phyloP scores from a whole-genome alignment of 345 rosid species.

The Nephelium lappaceum region DNA sequence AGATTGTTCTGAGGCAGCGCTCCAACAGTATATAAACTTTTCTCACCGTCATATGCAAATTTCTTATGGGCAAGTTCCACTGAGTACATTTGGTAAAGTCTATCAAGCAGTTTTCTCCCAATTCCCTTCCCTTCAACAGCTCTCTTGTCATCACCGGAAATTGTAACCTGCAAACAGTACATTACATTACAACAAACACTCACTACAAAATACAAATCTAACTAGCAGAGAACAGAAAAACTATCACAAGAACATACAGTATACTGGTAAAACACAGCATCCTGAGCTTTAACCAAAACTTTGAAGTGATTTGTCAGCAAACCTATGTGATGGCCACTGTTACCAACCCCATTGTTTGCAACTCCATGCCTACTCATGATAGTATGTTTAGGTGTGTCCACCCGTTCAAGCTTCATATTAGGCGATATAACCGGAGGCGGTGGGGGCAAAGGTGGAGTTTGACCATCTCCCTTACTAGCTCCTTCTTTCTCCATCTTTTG shows the following conservation, averaged over 20 bases:
- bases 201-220: conserved; percentile 1
- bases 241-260: conserved; percentile 52
- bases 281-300: conserved; percentile 52
- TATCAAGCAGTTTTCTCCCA: conserved; percentile 71
- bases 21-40: conserved; percentile 71
- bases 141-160: conserved; percentile 55
- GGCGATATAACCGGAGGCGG: conserved; percentile 31
- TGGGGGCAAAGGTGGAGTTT: conserved; percentile 34
- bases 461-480: conserved; percentile 17
- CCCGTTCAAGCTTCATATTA: conserved; percentile 33
- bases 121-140: conserved; percentile 63
- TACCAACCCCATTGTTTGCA: conserved; percentile 64
- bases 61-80: conserved; percentile 61
- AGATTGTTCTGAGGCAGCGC: conserved; percentile 66
- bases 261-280: conserved; percentile 78
- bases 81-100: conserved; percentile 64
- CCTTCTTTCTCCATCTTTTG: conserved; percentile 48
- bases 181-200: conserved; percentile 6
- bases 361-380: conserved; percentile 50
- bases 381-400: conserved; percentile 43
- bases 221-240: conserved; percentile 16
- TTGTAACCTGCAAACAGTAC: conserved; percentile 58
- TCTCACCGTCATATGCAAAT: conserved; percentile 88
- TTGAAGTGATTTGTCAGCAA: conserved; percentile 74
- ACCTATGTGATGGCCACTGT: conserved; percentile 44